These are phyloP conservation scores for Tylopilus sp. DNA, from an alignment of 768 basidiomycete species.

Conservation along the genomic window DNA sequence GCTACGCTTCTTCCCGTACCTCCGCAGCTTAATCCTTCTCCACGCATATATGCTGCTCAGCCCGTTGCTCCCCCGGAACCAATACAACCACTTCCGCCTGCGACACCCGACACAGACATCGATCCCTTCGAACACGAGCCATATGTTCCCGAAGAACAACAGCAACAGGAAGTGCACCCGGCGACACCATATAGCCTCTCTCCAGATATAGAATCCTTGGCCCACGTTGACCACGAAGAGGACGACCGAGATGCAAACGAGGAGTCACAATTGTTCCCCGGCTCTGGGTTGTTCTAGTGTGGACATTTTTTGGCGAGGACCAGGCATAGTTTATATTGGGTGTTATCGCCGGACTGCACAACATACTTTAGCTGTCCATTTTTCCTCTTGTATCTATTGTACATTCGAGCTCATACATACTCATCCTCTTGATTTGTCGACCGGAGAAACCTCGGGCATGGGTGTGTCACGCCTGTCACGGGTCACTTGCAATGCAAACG, in stretches of 20 bases:
- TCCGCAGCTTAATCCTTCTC: conserved; percentile 1
- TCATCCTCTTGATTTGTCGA: neutral
- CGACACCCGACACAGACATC: conserved; percentile 30
- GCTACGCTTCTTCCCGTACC: conserved; percentile 10
- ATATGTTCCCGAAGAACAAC: conserved; percentile 20
- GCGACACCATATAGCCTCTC: conserved; percentile 30
- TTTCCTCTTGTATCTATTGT: conserved; percentile 25
- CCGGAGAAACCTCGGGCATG: neutral
- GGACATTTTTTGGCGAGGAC: neutral
- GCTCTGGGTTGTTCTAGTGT: conserved; percentile 40
- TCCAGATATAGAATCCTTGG: conserved; percentile 11
- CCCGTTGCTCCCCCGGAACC: conserved; percentile 9
- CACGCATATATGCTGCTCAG: conserved; percentile 3
- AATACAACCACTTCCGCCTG: conserved; percentile 14
- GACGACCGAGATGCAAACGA: conserved; percentile 25
- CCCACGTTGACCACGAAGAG: conserved; percentile 16
- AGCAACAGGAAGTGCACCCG: conserved; percentile 7
- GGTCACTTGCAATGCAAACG: neutral
- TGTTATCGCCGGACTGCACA: conserved; percentile 8
- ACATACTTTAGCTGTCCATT: conserved; percentile 4
- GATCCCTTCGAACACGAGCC: conserved; percentile 34
- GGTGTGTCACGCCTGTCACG: neutral
- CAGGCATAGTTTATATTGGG: conserved; percentile 15
- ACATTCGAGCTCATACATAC: neutral
- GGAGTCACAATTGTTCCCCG: conserved; percentile 40